These are phyloP conservation scores for Lentinus tigrinus DNA, from an alignment of 768 basidiomycete genomes.

Conservation along the genomic window DNA sequence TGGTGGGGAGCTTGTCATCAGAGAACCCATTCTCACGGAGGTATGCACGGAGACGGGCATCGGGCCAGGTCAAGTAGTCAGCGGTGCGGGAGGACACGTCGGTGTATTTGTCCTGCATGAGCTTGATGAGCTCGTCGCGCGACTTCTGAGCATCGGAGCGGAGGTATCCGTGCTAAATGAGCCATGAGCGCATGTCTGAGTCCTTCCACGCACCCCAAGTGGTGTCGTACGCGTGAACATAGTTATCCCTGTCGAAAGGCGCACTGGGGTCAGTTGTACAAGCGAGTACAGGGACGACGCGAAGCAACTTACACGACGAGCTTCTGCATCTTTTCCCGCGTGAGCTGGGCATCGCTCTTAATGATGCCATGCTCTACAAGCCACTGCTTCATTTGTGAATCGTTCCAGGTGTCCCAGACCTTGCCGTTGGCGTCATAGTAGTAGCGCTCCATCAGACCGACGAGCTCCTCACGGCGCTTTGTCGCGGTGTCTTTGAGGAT, in stretches of 20 bases:
- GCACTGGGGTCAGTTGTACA: neutral
- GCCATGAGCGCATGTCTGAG: constrained; percentile 67
- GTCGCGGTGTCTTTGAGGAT: constrained; percentile 65
- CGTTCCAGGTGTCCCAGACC: constrained; percentile 62
- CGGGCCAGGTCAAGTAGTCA: constrained; percentile 86
- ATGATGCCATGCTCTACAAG: constrained; percentile 71
- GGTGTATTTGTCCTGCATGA: constrained; percentile 67
- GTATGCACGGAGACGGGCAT: constrained; percentile 88
- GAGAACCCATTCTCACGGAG: constrained; percentile 73
- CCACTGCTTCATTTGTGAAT: constrained; percentile 76
- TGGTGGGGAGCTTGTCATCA: constrained; percentile 64
- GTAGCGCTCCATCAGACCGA: constrained; percentile 70
- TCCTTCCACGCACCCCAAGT: constrained; percentile 74
- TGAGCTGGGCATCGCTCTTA: constrained; percentile 66
- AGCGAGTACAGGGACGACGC: too few relatives aligned
- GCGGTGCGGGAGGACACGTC: constrained; percentile 38
- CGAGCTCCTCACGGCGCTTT: constrained; percentile 57
- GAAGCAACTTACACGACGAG: constrained; percentile 54
- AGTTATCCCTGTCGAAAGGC: constrained; percentile 56
- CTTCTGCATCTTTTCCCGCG: constrained; percentile 75
- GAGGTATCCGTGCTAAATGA: constrained; percentile 70
- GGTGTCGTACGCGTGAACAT: constrained; percentile 55
- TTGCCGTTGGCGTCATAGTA: constrained; percentile 52
- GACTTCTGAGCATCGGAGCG: constrained; percentile 53
- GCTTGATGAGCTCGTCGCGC: constrained; percentile 71